phyloP scores from a whole-genome alignment of 2,329 filamentous ascomycete genomes.

The Mycosphaerella sp. region DNA sequence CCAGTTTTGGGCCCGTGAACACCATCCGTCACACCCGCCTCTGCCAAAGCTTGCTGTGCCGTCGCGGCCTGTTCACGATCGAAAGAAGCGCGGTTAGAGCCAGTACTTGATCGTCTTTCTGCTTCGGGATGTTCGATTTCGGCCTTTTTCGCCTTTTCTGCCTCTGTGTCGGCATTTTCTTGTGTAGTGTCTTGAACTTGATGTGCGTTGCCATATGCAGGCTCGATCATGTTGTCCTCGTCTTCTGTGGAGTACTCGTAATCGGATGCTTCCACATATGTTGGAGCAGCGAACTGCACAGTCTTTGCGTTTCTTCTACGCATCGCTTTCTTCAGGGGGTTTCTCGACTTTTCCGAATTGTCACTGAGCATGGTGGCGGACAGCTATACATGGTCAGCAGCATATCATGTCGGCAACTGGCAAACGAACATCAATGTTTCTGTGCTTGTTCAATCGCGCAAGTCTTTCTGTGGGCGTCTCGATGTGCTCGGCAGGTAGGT shows the following conservation, averaged over 20 bases:
- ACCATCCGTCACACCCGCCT: conserved; percentile 18
- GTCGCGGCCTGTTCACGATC: conserved; percentile 31
- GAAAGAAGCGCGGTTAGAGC: conserved; percentile 29
- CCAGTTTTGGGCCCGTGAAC: conserved; percentile 28
- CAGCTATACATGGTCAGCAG: conserved; percentile 44
- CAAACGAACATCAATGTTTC: conserved; percentile 82
- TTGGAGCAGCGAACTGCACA: conserved; percentile 77
- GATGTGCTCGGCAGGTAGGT: conserved; percentile 94
- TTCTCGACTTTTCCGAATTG: conserved; percentile 72
- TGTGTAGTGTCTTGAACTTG: conserved; percentile 19
- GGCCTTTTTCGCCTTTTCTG: conserved; percentile 23
- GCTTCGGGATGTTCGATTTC: conserved; percentile 21
- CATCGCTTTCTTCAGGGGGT: conserved; percentile 77
- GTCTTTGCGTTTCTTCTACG: conserved; percentile 75
- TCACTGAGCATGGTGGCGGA: conserved; percentile 67
- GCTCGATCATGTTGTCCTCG: conserved; percentile 33
- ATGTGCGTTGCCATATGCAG: conserved; percentile 18
- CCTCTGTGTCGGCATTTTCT: conserved; percentile 20
- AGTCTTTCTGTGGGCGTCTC: conserved; percentile 94
- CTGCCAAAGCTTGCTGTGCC: conserved; percentile 21
- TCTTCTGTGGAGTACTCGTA: conserved; percentile 80
- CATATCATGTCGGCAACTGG: conserved; percentile 1
- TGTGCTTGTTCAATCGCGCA: conserved; percentile 91
- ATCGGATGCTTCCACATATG: conserved; percentile 82
- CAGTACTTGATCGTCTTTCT: conserved; percentile 22